Base-by-base conservation (phyloP, 108 stramenopile species). In the Fragilaria crotonensis region DNA sequence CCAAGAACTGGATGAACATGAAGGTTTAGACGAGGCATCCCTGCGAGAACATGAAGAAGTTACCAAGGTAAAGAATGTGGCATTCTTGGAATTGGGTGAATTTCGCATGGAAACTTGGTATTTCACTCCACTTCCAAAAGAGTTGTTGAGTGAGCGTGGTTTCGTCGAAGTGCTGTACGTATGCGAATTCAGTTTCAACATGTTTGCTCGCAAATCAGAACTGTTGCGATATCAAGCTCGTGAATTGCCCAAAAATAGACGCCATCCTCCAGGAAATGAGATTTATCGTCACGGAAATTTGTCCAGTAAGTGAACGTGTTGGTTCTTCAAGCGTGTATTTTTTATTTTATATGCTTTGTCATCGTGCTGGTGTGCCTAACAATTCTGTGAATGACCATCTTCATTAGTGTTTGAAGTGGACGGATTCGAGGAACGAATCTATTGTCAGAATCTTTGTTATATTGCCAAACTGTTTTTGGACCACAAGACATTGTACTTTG, bases 401-500 rank as follows among this genome's bases (percentile, higher is more conserved):
- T 17, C 41, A 44, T 44, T 11, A 33, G 78, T 96, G 84, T 96
- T 91, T 72, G 98, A 99, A 68, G 86, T 99, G 29, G 99, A 99
- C 68, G 99, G 98, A 19, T 75, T 77, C 55, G 77, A 95, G 60
- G 87, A 98, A 71, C 85, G 91, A 23, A 79, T 96, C 1, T 99
- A 97, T 68, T 98, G 97, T 68, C 98, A 97, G 62, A 97, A 97
- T 67, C 73, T 99, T 3, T 98, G 97, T 65, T 80, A 97, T 17
- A 74, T 99, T 59, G 89, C 95, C 41, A 99, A 99, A 73, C 79
- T 98, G n/a, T 99, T 99, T 64, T 64, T 99, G 62, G 99, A 99
- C 81, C 99, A 99, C 84, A 99, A 99, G 75, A 99, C 97, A 31
- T 80, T 99, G 52, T 99, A 97, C 71, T 99, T 95, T 70, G 96